These are phyloP conservation scores for Phialophora verrucosa DNA, from an alignment of 2,329 filamentous ascomycete species.

Conservation along the genomic window DNA sequence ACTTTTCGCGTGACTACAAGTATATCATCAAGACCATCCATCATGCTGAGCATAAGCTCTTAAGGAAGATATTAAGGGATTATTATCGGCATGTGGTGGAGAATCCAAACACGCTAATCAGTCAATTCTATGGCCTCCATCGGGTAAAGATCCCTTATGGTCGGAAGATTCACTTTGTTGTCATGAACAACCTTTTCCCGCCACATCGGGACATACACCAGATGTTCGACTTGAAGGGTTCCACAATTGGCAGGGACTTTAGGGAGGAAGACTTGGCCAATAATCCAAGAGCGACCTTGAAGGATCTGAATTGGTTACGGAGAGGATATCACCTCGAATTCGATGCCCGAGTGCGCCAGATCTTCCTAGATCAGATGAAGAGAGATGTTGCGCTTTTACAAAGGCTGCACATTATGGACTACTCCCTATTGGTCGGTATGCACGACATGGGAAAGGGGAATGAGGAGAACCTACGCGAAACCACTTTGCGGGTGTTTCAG, in stretches of 20 bases:
- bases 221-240: slow-evolving; percentile 96
- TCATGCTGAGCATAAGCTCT: slow-evolving; percentile 72
- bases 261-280: slow-evolving; percentile 83
- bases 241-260: slow-evolving; percentile 90
- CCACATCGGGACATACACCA: slow-evolving; percentile 96
- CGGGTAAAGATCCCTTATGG: slow-evolving; percentile 98
- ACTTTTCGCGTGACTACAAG: slow-evolving; percentile 99
- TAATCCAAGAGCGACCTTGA: slow-evolving; percentile 90
- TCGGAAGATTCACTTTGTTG: slow-evolving; percentile 97
- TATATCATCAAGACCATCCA: slow-evolving; percentile 99
- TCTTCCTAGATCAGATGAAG: slow-evolving; percentile 88
- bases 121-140: slow-evolving; percentile 96
- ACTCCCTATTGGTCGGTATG: slow-evolving; percentile 91
- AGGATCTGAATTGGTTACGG: slow-evolving; percentile 95
- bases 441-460: slow-evolving; percentile 91
- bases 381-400: slow-evolving; percentile 86
- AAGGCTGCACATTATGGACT: slow-evolving; percentile 95
- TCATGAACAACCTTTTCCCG: slow-evolving; percentile 99
- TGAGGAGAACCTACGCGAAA: slow-evolving; percentile 87
- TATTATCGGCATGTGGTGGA: slow-evolving; percentile 92
- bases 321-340: slow-evolving; percentile 84
- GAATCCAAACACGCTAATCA: slow-evolving; percentile 95
- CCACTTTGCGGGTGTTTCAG: slow-evolving; percentile 92
- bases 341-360: slow-evolving; percentile 82
- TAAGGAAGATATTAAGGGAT: slow-evolving; percentile 67